Conservation (phyloP, 345 rosid genomes). For the Excoecaria cochinchinensis region DNA sequence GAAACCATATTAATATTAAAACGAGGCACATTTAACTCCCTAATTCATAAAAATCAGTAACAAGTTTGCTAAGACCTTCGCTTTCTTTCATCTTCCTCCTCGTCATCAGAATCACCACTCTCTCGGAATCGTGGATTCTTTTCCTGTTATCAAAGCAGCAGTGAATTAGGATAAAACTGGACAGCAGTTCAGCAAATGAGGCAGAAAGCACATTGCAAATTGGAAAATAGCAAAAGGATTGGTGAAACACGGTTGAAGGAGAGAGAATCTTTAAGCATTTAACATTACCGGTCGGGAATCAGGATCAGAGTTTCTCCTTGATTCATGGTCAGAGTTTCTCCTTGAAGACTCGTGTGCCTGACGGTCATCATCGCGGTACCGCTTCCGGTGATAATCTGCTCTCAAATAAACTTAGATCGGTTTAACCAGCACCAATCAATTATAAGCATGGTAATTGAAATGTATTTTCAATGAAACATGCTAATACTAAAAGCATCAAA, state of each 20-base stretch:
- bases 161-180: neutral
- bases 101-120: slow-evolving; percentile 93
- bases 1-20: too few species aligned
- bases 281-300: slow-evolving; percentile 62
- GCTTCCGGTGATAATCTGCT: slow-evolving; percentile 73
- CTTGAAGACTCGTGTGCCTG: slow-evolving; percentile 59
- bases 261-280: neutral
- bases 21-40: neutral
- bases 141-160: slow-evolving; percentile 52
- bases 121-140: slow-evolving; percentile 98
- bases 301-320: slow-evolving; percentile 58
- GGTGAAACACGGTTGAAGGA: neutral
- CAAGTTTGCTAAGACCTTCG: slow-evolving; percentile 34
- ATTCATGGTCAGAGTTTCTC: slow-evolving; percentile 65
- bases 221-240: neutral
- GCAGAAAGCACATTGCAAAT: neutral
- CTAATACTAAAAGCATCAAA: neutral
- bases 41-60: neutral
- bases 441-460: slow-evolving; percentile 3
- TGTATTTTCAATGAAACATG: neutral
- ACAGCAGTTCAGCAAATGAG: neutral
- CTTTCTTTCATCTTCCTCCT: slow-evolving; percentile 77
- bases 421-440: slow-evolving; percentile 9
- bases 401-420: slow-evolving; percentile 14
- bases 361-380: slow-evolving; percentile 85